Conservation (phyloP, 1,139 yeast genomes). For the Pneumocystis jirovecii region DNA sequence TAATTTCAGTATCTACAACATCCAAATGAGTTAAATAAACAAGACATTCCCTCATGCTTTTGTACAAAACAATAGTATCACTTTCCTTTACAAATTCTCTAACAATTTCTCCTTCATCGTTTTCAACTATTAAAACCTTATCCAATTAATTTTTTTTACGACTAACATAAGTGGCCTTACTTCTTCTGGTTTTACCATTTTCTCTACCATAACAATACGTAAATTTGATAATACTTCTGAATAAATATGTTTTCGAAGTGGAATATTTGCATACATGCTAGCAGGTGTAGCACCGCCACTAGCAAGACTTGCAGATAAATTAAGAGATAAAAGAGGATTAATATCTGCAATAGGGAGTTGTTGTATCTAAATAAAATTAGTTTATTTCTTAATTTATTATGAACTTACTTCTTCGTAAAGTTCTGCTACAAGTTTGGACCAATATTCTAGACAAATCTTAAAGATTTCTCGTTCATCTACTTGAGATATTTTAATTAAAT, state of each 20-base stretch:
- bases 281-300: constrained; percentile 82
- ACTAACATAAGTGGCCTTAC: constrained; percentile 26
- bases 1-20: constrained; percentile 83
- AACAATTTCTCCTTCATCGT: constrained; percentile 97
- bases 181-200: constrained; percentile 98
- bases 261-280: constrained; percentile 53
- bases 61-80: constrained; percentile 89
- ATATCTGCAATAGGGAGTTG: constrained; percentile 55
- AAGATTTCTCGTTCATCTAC: constrained; percentile 92
- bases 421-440: constrained; percentile 71
- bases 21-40: constrained; percentile 92
- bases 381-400: neutral
- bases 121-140: constrained; percentile 59
- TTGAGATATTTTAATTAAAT: constrained; percentile 69
- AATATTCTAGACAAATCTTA: constrained; percentile 87
- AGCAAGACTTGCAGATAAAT: constrained; percentile 31
- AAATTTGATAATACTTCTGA: constrained; percentile 59
- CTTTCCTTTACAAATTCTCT: constrained; percentile 94
- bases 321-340: constrained; percentile 59
- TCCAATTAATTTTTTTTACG: neutral
- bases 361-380: constrained; percentile 34
- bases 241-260: constrained; percentile 76
- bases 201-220: constrained; percentile 82
- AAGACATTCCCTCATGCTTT: constrained; percentile 86
- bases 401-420: constrained; percentile 46